Evolutionary conservation across 805 yeast species (phyloP).

Genomic region (Pachysolen tannophilus): DNA sequence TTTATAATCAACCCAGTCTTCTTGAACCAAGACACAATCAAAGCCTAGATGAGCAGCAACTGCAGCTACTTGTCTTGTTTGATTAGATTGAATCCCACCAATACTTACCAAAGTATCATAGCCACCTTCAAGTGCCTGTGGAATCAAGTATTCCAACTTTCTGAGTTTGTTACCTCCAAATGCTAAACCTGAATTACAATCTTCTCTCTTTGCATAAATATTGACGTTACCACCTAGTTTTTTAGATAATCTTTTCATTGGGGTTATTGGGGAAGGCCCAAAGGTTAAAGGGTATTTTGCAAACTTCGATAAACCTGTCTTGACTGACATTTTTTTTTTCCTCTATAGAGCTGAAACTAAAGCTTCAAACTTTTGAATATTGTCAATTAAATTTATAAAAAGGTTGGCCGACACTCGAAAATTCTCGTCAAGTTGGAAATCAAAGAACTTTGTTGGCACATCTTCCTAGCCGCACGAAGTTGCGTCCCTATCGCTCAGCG

Average conservation of each 20-base stretch:
- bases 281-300: conserved; percentile 21
- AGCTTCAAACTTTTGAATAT: no score
- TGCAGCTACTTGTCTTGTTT: conserved; percentile 28
- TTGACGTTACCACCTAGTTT: conserved; percentile 23
- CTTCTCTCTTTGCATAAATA: conserved; percentile 27
- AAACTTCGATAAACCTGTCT: conserved; percentile 13
- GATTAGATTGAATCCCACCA: conserved; percentile 27
- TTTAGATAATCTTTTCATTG: conserved; percentile 21
- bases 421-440: no score
- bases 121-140: conserved; percentile 24
- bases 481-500: no score
- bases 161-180: conserved; percentile 27
- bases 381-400: no score
- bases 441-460: no score
- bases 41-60: conserved; percentile 27
- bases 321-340: no score
- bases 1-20: conserved; percentile 28
- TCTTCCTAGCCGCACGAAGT: no score
- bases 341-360: no score
- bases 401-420: no score
- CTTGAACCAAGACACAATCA: conserved; percentile 27
- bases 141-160: conserved; percentile 25
- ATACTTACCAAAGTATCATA: conserved; percentile 27
- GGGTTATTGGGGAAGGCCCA: conserved; percentile 27
- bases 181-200: conserved; percentile 26